Conservation (phyloP, 208 protist genomes). For the Crithidia fasciculata region DNA sequence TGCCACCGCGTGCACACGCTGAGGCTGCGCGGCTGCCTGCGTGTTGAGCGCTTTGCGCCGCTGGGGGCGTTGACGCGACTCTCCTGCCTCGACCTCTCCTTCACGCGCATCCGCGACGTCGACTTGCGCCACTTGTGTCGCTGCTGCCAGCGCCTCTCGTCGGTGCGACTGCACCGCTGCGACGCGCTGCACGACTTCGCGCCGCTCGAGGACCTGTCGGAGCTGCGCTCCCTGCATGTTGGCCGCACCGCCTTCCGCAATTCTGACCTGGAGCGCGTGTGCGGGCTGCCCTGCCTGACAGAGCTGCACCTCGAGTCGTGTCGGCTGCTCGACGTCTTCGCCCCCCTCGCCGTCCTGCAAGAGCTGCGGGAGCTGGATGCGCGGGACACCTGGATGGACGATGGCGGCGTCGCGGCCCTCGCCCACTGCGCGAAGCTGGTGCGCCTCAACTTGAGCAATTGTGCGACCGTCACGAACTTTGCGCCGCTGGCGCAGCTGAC, state of each 20-base stretch:
- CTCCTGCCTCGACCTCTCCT: slow-evolving; percentile 13
- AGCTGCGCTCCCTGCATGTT: slow-evolving; percentile 24
- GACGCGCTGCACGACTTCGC: slow-evolving; percentile 20
- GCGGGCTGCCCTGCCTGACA: slow-evolving; percentile 17
- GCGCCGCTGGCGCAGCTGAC: slow-evolving; percentile 19
- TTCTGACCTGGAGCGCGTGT: slow-evolving; percentile 28
- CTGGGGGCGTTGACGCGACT: slow-evolving; percentile 12
- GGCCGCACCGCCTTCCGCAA: slow-evolving; percentile 23
- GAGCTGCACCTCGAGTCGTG: slow-evolving; percentile 33
- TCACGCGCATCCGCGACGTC: slow-evolving; percentile 12
- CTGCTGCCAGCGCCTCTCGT: slow-evolving; percentile 17
- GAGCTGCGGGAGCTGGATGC: slow-evolving; percentile 21
- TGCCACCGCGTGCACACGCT: slow-evolving; percentile 25
- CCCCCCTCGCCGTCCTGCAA: slow-evolving; percentile 5
- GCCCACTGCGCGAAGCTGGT: slow-evolving; percentile 24
- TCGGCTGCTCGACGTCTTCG: slow-evolving; percentile 19
- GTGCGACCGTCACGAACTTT: slow-evolving; percentile 15
- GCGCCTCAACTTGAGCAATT: slow-evolving; percentile 17
- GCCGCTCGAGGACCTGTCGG: slow-evolving; percentile 14
- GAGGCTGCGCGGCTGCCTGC: slow-evolving; percentile 21
- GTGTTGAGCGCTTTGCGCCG: slow-evolving; percentile 12
- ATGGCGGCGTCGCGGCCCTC: slow-evolving; percentile 17
- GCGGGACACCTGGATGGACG: slow-evolving; percentile 23
- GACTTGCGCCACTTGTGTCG: slow-evolving; percentile 23
- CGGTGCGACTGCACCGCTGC: slow-evolving; percentile 19